Conservation (phyloP, 164 flowering plant species). For the Vitis rupestris region DNA sequence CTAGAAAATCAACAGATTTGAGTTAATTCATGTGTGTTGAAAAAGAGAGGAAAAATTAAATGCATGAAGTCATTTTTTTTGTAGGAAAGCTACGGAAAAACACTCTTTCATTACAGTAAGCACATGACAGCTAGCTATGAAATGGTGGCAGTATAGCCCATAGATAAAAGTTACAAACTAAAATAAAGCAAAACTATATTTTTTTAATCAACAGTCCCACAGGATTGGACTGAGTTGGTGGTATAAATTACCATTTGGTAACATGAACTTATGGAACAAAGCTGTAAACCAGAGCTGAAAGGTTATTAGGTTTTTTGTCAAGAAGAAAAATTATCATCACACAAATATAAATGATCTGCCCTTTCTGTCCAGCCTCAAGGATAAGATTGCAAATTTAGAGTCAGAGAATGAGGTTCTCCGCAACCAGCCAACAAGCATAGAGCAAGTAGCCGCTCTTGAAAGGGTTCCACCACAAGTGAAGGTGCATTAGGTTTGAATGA, state of each 20-base stretch:
- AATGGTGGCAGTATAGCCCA: too few species aligned
- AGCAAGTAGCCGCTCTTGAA: slow-evolving; percentile 33
- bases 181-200: too few species aligned
- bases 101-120: too few species aligned
- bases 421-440: slow-evolving; percentile 33
- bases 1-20: too few species aligned
- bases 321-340: too few species aligned
- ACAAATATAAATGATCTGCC: slow-evolving; percentile 10
- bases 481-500: slow-evolving; percentile 26
- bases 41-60: too few species aligned
- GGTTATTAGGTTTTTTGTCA: neutral
- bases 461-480: slow-evolving; percentile 24
- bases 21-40: too few species aligned
- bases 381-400: slow-evolving; percentile 51
- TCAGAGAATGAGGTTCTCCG: slow-evolving; percentile 65
- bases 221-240: neutral
- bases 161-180: too few species aligned
- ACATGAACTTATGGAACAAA: neutral
- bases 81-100: too few species aligned
- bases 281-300: neutral
- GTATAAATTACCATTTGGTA: neutral
- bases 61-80: too few species aligned
- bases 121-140: too few species aligned
- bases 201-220: neutral
- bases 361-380: slow-evolving; percentile 45